phyloP scores from a whole-genome alignment of 164 flowering plant species.

The Kalanchoe fedtschenkoi region DNA sequence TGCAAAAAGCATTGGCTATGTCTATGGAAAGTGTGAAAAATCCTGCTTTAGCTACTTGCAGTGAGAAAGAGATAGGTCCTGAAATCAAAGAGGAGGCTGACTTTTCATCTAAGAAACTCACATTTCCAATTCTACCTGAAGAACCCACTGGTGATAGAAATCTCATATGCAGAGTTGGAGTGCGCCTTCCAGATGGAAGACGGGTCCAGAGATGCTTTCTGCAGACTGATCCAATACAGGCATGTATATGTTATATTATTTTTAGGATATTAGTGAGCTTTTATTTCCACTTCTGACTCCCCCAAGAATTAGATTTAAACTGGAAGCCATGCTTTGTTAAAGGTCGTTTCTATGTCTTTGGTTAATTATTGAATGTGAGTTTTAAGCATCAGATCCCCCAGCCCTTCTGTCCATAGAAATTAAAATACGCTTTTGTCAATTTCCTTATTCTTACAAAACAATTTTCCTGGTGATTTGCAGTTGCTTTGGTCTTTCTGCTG shows the following conservation, averaged over 20 bases:
- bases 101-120: constrained; percentile 17
- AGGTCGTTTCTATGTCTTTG: too few relatives aligned
- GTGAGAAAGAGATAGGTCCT: constrained; percentile 10
- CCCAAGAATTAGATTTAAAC: too few relatives aligned
- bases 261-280: background rate
- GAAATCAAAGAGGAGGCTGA: constrained; percentile 21
- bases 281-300: too few relatives aligned
- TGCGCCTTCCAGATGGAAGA: constrained; percentile 92
- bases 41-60: constrained; percentile 7
- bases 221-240: constrained; percentile 80
- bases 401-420: too few relatives aligned
- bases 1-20: constrained; percentile 43
- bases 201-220: constrained; percentile 80
- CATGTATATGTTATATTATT: background rate
- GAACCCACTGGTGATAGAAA: constrained; percentile 75
- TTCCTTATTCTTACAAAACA: background rate
- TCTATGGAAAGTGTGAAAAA: constrained; percentile 41
- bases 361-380: too few relatives aligned
- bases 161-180: constrained; percentile 78
- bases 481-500: constrained; percentile 90
- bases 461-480: constrained; percentile 32
- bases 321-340: too few relatives aligned
- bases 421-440: background rate
- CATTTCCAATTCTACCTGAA: constrained; percentile 77
- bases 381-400: background rate